A percentile compares a stretch with the other conserved stretches of the same genome.
Evolutionary conservation across 2,329 filamentous ascomycete species (phyloP).

Genomic region (Phialemonium atrogriseum): DNA sequence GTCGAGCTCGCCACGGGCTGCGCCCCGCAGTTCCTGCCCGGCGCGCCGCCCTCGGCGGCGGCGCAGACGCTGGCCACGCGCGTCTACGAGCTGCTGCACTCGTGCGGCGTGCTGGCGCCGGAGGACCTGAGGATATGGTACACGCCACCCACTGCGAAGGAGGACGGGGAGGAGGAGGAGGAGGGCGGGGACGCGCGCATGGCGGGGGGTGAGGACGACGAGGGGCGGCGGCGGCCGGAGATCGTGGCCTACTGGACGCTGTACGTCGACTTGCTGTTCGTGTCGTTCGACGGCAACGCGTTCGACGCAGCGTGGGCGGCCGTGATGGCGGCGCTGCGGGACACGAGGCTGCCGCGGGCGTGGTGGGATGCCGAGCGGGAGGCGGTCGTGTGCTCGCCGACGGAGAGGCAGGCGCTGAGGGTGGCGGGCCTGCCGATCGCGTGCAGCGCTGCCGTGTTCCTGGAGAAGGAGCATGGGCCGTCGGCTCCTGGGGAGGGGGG

Average conservation of each 20-base stretch:
- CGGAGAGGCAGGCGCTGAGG: conserved; percentile 45
- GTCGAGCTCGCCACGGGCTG: conserved; percentile 88
- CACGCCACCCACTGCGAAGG: conserved; percentile 34
- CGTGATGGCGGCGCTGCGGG: conserved; percentile 68
- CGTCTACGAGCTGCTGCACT: conserved; percentile 68
- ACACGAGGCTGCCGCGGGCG: conserved; percentile 70
- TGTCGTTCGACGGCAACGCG: conserved; percentile 84
- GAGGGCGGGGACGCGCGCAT: conserved; percentile 14
- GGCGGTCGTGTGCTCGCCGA: conserved; percentile 63
- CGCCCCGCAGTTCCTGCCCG: conserved; percentile 76
- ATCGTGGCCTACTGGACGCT: conserved; percentile 89
- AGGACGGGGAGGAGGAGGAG: conserved; percentile 27
- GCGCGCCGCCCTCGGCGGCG: conserved; percentile 67
- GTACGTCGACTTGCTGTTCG: conserved; percentile 91
- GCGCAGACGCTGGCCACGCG: conserved; percentile 82
- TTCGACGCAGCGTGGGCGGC: conserved; percentile 89
- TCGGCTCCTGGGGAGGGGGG: conserved; percentile 14
- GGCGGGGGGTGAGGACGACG: conserved; percentile 14
- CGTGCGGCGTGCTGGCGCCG: conserved; percentile 55
- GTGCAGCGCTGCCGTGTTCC: conserved; percentile 72
- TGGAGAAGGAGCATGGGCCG: conserved; percentile 46
- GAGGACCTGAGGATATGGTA: conserved; percentile 69
- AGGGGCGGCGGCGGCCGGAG: conserved; percentile 19
- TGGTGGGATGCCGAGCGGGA: conserved; percentile 80
- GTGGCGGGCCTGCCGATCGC: conserved; percentile 65